Base-by-base conservation (phyloP, 495 filamentous ascomycete species). In the Penicillium alfredii region DNA sequence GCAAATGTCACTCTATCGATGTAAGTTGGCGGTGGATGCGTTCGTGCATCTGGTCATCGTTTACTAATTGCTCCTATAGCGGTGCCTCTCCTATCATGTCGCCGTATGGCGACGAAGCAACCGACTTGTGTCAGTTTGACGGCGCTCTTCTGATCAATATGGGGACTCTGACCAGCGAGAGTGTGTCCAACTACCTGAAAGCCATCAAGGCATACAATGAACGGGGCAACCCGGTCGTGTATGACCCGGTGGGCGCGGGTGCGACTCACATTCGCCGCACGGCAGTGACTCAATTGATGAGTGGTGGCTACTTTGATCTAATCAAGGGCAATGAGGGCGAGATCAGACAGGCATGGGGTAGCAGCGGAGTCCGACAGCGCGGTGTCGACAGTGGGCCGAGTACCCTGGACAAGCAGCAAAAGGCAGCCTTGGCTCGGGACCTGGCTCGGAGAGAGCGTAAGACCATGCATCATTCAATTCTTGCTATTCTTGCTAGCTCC, bases 251-350 rank as follows among this genome's bases (percentile, higher is more conserved):
- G 6, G 92, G 92, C 11, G 86, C 80, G 7, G 90, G 86, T 13
- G 92, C 92, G 5, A 96, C 90, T 2, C 42, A 68, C 3, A 69
- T 86, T 8, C 77, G 92, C 16, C 78, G 82, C 17, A 67, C 71
- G 1, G 81, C 85, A 0, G 76, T 92, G 21, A 78, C 76, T 23
- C 71, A 71, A 8, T 73, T 98, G n/a, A 64, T 95, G 57, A 68
- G 73, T 1, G 73, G 63, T 5, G 87, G 86, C 19, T 84, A 85
- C 52, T 84, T 92, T 44, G 78, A 84, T 57, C 69, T 95, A 13
- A 87, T 98, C 60, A 98, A 96, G 60, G 92, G 92, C 16, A 98
- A 98, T 55, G 89, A 93, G 57, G 78, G 80, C 32, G 92, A 98
- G 60, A 90, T 98, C 38, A 63, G 69, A 18, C 78, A 82, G n/a